Percentiles rank a stretch among this genome's conserved stretches.
Conservation (phyloP, 352 stramenopile genomes). For the Elongisporangium prolatum region DNA sequence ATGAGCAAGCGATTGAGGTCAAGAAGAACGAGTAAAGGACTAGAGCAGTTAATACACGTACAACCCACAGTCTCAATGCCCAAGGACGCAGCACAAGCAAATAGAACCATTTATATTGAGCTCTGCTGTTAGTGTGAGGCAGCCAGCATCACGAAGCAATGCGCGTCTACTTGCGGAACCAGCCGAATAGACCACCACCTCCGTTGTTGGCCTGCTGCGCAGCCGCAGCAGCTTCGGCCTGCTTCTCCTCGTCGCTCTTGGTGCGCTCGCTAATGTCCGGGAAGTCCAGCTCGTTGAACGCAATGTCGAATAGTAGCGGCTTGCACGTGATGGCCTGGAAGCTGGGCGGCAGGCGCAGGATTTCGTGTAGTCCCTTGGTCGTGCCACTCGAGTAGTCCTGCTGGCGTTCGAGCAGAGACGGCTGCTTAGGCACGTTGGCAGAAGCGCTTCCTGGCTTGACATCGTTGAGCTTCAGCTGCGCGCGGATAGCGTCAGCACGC, state of each 20-base stretch:
- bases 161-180: conserved; percentile 64
- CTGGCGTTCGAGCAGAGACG: conserved; percentile 50
- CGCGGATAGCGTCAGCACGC: conserved; percentile 45
- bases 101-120: too few relatives aligned
- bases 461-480: conserved; percentile 42
- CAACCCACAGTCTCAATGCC: too few relatives aligned
- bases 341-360: conserved; percentile 59
- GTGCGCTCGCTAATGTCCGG: conserved; percentile 69
- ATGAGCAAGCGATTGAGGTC: conserved; percentile 14
- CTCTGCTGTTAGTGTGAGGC: too few relatives aligned
- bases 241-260: conserved; percentile 74
- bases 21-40: not conserved
- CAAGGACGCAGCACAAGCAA: too few relatives aligned
- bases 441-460: conserved; percentile 31
- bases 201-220: not conserved
- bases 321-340: conserved; percentile 69
- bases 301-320: conserved; percentile 78
- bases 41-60: conserved; percentile 1
- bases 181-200: conserved; percentile 61
- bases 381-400: conserved; percentile 45
- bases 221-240: conserved; percentile 19
- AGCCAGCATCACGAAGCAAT: conserved; percentile 1
- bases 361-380: conserved; percentile 46
- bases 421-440: conserved; percentile 19
- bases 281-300: conserved; percentile 79